phyloP scores from a whole-genome alignment of 116 monocot genomes.

The Cymodocea nodosa region DNA sequence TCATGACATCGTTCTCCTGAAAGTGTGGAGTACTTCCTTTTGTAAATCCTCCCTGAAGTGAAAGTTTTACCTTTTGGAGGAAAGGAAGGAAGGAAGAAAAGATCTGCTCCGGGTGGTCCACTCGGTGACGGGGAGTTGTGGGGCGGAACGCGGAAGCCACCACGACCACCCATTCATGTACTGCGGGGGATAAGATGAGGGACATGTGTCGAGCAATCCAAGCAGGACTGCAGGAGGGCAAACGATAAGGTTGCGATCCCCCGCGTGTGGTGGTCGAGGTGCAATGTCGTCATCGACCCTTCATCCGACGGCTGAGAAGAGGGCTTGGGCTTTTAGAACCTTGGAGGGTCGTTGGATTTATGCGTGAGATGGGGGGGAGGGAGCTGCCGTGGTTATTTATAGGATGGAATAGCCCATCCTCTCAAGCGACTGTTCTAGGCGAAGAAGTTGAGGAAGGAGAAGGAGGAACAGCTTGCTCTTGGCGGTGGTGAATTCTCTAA shows the following conservation, averaged over 20 bases:
- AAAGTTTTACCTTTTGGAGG: no score
- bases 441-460: not conserved
- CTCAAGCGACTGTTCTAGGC: not conserved
- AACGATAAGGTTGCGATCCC: conserved; percentile 5
- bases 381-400: not conserved
- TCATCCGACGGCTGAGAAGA: not conserved
- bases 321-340: not conserved
- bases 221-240: not conserved
- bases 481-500: not conserved
- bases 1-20: not conserved
- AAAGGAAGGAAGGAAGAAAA: no score
- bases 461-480: not conserved
- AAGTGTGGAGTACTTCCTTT: not conserved
- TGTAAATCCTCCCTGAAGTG: not conserved
- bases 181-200: conserved; percentile 1
- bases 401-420: not conserved
- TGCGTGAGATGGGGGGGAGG: not conserved
- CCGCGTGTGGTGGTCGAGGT: not conserved
- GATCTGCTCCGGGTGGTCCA: not conserved
- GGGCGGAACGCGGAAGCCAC: not conserved
- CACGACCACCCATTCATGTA: not conserved
- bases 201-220: not conserved
- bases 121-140: no score
- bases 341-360: not conserved
- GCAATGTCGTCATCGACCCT: no score